These are phyloP conservation scores for Aspergillus conjunctus DNA, from an alignment of 495 filamentous ascomycete species.

Conservation along the genomic window DNA sequence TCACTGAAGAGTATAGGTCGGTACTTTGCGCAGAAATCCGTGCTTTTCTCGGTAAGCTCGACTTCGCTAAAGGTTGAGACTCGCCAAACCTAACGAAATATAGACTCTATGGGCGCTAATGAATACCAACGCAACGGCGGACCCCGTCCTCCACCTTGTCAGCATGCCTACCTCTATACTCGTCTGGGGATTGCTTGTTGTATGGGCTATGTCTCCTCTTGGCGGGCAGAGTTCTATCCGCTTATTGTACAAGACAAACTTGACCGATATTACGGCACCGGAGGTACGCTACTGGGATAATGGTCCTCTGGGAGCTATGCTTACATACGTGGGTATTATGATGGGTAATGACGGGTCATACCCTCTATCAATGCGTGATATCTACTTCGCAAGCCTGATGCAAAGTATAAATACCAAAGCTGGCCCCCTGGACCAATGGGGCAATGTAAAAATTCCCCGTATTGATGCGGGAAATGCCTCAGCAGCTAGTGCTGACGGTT, in stretches of 20 bases:
- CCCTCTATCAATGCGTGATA: constrained; percentile 22
- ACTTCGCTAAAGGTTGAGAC: not conserved
- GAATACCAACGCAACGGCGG: constrained; percentile 20
- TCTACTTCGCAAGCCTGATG: constrained; percentile 22
- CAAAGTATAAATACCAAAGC: constrained; percentile 15
- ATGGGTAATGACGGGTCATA: constrained; percentile 13
- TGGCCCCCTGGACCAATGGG: constrained; percentile 21
- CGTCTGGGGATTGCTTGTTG: constrained; percentile 10
- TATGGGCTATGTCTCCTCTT: constrained; percentile 20
- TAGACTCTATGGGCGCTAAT: constrained; percentile 21
- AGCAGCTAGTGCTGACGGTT: constrained; percentile 8
- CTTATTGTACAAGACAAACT: constrained; percentile 15
- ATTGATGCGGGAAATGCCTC: constrained; percentile 14
- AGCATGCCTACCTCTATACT: constrained; percentile 17
- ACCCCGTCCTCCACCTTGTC: constrained; percentile 16
- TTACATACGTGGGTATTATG: constrained; percentile 7
- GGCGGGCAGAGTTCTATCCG: constrained; percentile 17
- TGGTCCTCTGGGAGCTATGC: constrained; percentile 21
- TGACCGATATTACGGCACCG: constrained; percentile 4
- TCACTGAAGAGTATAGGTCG: constrained; percentile 20
- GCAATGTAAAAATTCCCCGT: constrained; percentile 23
- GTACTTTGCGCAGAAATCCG: constrained; percentile 16
- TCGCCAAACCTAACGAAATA: not conserved
- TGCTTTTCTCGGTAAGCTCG: constrained; percentile 10
- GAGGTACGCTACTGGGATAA: constrained; percentile 23